Evolutionary conservation across 305 asterid species (phyloP).

Genomic region (Ilex paraguariensis): DNA sequence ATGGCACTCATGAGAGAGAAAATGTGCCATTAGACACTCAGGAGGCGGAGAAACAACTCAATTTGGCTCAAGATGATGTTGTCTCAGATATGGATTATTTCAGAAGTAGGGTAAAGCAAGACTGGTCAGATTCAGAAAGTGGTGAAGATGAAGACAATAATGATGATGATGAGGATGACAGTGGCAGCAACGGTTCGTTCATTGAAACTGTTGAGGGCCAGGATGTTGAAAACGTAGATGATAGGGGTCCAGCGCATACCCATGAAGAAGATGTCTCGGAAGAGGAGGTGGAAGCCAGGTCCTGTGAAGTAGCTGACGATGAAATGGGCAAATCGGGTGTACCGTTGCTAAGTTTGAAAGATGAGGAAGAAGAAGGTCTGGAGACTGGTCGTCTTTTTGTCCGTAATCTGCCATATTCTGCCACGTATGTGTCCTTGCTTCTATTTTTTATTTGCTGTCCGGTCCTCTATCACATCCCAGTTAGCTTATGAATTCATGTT

Average conservation of each 20-base stretch:
- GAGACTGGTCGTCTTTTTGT: constrained; percentile 74
- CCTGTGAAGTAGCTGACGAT: constrained; percentile 25
- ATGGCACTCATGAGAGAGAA: constrained; percentile 31
- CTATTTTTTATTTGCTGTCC: background rate
- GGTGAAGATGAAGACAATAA: constrained; percentile 32
- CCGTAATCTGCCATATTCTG: constrained; percentile 80
- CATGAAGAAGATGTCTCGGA: constrained; percentile 23
- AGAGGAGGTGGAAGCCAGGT: constrained; percentile 31
- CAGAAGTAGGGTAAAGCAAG: constrained; percentile 59
- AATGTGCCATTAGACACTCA: constrained; percentile 21
- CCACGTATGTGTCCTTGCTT: constrained; percentile 49
- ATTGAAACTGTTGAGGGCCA: constrained; percentile 18
- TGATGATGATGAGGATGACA: constrained; percentile 28
- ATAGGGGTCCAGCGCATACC: background rate
- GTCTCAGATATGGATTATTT: constrained; percentile 75
- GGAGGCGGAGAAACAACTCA: constrained; percentile 25
- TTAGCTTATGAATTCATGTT: too few species aligned
- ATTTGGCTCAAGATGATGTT: constrained; percentile 37
- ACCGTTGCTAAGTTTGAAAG: constrained; percentile 33
- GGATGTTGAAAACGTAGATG: constrained; percentile 25
- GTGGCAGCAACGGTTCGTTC: constrained; percentile 21
- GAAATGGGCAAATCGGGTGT: constrained; percentile 28
- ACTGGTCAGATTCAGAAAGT: constrained; percentile 78
- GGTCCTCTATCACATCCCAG: background rate
- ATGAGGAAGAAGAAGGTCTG: constrained; percentile 38